A percentile compares a stretch with the other conserved stretches of the same genome.
phyloP scores from a whole-genome alignment of 2,329 filamentous ascomycete genomes.

The Thelonectria blattea region DNA sequence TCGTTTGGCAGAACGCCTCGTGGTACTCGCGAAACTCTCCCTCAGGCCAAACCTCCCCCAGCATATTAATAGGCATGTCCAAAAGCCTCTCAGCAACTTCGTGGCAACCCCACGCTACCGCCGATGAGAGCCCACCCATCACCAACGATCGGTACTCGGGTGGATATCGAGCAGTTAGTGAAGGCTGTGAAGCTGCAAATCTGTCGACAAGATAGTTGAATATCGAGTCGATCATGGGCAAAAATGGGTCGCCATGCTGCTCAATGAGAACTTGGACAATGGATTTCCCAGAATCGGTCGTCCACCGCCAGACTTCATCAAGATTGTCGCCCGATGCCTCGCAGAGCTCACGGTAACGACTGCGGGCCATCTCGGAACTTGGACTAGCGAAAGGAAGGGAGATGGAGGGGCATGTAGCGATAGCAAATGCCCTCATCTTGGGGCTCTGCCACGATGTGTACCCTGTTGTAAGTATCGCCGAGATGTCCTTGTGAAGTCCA shows the following conservation, averaged over 20 bases:
- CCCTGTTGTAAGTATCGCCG: neutral
- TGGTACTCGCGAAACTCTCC: neutral
- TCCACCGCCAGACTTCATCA: neutral
- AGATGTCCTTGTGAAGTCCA: neutral
- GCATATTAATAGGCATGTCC: neutral
- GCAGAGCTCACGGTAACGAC: neutral
- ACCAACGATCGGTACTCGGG: neutral
- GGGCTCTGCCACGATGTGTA: neutral
- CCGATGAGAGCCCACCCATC: neutral
- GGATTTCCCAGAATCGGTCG: neutral
- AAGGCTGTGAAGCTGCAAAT: neutral
- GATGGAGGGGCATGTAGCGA: neutral
- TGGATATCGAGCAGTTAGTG: neutral
- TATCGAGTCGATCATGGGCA: neutral
- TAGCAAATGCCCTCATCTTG: neutral
- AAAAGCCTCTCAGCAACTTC: neutral
- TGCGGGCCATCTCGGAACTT: neutral
- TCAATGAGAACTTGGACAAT: neutral
- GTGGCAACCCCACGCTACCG: neutral
- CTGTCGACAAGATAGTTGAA: neutral
- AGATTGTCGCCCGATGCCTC: neutral
- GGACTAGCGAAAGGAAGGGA: no score
- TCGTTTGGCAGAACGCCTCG: neutral
- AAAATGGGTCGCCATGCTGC: neutral
- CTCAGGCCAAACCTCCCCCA: no score